A percentile compares a stretch with the other conserved stretches of the same genome.
Conservation (phyloP, 257 asterid species). For the Capsicum baccatum region DNA sequence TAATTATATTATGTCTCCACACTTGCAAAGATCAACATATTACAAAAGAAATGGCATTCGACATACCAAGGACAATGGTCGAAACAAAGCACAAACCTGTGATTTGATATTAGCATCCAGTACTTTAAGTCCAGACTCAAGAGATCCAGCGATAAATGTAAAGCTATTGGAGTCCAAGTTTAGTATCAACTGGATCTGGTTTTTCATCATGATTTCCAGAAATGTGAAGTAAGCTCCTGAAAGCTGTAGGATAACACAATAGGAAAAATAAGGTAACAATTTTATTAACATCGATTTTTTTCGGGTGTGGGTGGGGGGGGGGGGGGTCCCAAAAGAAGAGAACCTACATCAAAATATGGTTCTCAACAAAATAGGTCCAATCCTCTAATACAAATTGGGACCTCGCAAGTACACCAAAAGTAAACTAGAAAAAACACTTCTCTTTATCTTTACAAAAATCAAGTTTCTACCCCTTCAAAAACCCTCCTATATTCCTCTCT, state of each 20-base stretch:
- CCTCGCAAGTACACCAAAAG: no score
- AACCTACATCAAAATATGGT: no score
- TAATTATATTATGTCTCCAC: constrained; percentile 11
- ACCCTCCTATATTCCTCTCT: no score
- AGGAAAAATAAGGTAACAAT: not conserved
- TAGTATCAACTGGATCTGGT: constrained; percentile 72
- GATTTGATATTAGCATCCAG: constrained; percentile 85
- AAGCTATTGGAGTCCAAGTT: constrained; percentile 81
- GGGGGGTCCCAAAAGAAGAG: no score
- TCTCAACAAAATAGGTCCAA: no score
- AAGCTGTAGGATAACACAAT: constrained; percentile 56
- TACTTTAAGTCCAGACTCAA: constrained; percentile 94
- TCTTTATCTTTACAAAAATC: no score
- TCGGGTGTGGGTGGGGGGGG: no score
- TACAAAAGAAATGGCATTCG: constrained; percentile 13
- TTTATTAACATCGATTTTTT: no score
- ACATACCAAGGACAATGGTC: not conserved
- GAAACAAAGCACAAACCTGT: constrained; percentile 58
- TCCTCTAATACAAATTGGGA: no score
- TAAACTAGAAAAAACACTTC: no score
- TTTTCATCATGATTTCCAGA: constrained; percentile 86
- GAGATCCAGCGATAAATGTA: constrained; percentile 89
- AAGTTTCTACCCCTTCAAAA: no score
- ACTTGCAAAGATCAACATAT: constrained; percentile 14
- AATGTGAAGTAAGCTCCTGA: constrained; percentile 90